Base-by-base conservation (phyloP, 495 filamentous ascomycete genomes). In the Penicillium subrubescens region DNA sequence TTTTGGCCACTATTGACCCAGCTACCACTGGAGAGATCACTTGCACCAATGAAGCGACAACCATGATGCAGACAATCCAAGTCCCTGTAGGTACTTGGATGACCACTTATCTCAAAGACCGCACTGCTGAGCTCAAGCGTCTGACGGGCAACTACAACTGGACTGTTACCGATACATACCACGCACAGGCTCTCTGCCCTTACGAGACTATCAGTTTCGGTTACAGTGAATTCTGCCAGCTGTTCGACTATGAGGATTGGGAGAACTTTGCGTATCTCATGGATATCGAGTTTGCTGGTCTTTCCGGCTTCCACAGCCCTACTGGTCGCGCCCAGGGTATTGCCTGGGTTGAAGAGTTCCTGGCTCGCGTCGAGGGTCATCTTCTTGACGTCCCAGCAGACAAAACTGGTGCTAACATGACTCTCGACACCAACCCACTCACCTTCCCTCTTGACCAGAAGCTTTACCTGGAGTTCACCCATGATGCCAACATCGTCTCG, bases 201-300 rank as follows among this genome's bases (percentile, higher is more conserved):
- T 87, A 87, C 62, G 85, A 88, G 62, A 84, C 81, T 1, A 80
- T 86, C 39, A 84, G 85, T 41, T 81, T 88, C 55, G 88, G 87
- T 46, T 89, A 82, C 73, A 84, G 81, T 57, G 59, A 68, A 4
- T 85, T 83, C 73, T 86, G 83, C 64, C 55, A 71, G 21, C 73
- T 86, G 7, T 85, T 86, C 63, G 80, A 75, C 41, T 83, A 77
- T 50, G 71, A 81, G 35, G 83, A 86, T 59, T 86, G 81, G 79
- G 69, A 79, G 46, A 81, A 74, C 12, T 86, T 78, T 64, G 79
- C 80, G 54, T 85, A 85, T 67, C 73, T 80, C 31, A 71, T 82
- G 46, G 87, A 88, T 61, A 77, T 89, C 33, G 65, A 67, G n/a
- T 90, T 89, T 70, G 75, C 79, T 39, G 83, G 84, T n/a, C 72